Conservation (phyloP, 495 filamentous ascomycete genomes). For the Choiromyces venosus region DNA sequence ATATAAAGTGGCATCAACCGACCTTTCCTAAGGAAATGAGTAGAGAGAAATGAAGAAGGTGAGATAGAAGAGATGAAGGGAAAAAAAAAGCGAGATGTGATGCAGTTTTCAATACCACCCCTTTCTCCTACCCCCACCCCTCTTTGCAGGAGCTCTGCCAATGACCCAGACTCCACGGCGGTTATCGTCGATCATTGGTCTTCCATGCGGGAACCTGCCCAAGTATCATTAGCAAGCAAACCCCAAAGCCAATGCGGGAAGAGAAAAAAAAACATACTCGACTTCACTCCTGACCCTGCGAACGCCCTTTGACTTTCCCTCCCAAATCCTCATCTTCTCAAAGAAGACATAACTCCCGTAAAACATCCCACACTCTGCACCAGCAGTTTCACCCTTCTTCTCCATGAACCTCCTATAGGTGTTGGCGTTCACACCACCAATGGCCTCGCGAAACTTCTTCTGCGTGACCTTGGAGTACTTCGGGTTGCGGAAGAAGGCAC, state of each 20-base stretch:
- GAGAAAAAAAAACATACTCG: constrained; percentile 33
- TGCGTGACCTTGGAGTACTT: constrained; percentile 48
- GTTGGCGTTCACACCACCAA: constrained; percentile 44
- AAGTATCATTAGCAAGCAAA: constrained; percentile 4
- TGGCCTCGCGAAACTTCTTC: constrained; percentile 51
- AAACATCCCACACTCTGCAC: constrained; percentile 47
- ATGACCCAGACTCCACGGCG: constrained; percentile 20
- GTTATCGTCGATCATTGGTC: constrained; percentile 19
- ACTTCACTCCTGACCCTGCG: constrained; percentile 53
- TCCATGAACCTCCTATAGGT: constrained; percentile 50
- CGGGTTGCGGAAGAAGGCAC: constrained; percentile 46
- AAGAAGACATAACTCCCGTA: constrained; percentile 56
- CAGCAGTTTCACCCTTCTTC: constrained; percentile 48
- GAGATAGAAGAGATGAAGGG: neutral
- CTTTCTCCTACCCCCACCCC: neutral
- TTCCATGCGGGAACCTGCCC: constrained; percentile 4
- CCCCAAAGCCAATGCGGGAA: neutral
- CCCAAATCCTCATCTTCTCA: constrained; percentile 55
- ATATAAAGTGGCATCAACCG: neutral
- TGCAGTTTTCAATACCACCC: neutral
- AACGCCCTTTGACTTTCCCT: constrained; percentile 53
- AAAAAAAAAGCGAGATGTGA: neutral
- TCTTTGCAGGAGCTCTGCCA: neutral
- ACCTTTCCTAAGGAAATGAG: neutral
- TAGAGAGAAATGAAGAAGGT: neutral